Evolutionary conservation across 2,329 filamentous ascomycete species (phyloP).

Genomic region (Elsinoe australis): DNA sequence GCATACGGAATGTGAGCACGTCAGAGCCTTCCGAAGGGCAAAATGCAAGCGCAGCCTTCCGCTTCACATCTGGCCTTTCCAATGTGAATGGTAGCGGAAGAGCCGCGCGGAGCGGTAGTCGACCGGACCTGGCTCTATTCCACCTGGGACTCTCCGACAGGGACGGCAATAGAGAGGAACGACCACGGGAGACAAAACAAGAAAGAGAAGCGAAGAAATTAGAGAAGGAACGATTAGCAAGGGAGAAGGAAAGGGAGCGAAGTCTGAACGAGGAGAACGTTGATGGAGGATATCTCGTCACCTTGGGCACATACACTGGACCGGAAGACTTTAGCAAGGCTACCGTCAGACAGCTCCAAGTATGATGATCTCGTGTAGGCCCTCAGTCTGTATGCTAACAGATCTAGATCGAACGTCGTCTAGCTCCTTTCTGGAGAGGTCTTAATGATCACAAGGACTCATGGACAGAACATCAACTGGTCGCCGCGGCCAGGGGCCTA

Average conservation of each 20-base stretch:
- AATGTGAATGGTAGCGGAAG: slow-evolving; percentile 41
- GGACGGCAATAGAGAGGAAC: slow-evolving; percentile 43
- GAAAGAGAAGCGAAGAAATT: slow-evolving; percentile 80
- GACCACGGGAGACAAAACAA: slow-evolving; percentile 77
- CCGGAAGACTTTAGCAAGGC: slow-evolving; percentile 88
- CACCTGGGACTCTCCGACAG: slow-evolving; percentile 46
- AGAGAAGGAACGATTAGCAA: slow-evolving; percentile 68
- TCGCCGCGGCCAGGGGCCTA: slow-evolving; percentile 77
- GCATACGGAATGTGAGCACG: slow-evolving; percentile 29
- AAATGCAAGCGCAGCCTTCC: slow-evolving; percentile 23
- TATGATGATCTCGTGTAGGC: slow-evolving; percentile 38
- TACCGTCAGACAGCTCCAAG: slow-evolving; percentile 82
- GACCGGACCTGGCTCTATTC: slow-evolving; percentile 52
- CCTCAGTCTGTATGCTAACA: slow-evolving; percentile 15
- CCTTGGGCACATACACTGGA: slow-evolving; percentile 86
- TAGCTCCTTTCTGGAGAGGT: slow-evolving; percentile 94
- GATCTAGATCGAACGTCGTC: slow-evolving; percentile 75
- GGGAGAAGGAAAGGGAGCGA: slow-evolving; percentile 77
- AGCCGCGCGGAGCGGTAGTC: slow-evolving; percentile 40
- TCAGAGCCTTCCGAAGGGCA: slow-evolving; percentile 25
- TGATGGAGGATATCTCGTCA: slow-evolving; percentile 90
- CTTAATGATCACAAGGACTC: slow-evolving; percentile 78
- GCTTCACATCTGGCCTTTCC: slow-evolving; percentile 34
- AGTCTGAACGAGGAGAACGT: slow-evolving; percentile 89
- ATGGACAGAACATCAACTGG: slow-evolving; percentile 93